Evolutionary conservation across 441 rosid genomes (phyloP), one percentile per base, ranked within the genome.

Genomic region (Brassica balearica): DNA sequence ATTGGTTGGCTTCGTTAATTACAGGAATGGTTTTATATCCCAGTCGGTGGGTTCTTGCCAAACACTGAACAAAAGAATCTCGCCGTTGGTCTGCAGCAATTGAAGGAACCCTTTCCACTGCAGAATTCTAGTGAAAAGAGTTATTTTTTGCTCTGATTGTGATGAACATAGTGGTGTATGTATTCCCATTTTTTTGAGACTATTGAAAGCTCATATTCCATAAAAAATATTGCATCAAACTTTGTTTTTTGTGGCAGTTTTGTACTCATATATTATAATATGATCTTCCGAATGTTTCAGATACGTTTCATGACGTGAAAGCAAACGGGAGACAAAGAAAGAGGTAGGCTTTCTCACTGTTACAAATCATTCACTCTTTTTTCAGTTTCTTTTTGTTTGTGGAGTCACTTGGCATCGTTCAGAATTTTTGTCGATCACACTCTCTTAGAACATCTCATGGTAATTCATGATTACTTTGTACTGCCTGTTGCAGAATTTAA

Each of bases 251-350:
- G 46, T 38, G 11, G 46, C 46, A 38, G 46, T 38, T 38, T 38
- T 38, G 38, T 34, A 34, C 38, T 34, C 38, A 34, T 34, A 34
- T 5, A 34, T 36, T 36, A 36, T 36, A 36, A 17, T 68, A 23
- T 19, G 19, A 19, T 19, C 19, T 61, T 68, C 9, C 19, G 32
- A 17, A 19, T 68, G 60, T 84, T 80, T 80, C 88, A 94, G 98
- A 92, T 86, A 94, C 96, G 27, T 94, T 92, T 81, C 97, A 90
- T 34, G 95, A 89, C 87, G 98, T 94, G 72, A 88, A 82, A 84
- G 90, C 77, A 92, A 86, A 77, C 85, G 84, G 15, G 86, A 85
- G 73, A 69, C 77, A 78, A 89, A 82, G 83, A 92, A 87, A 82
- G 95, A 90, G 97, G 97, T 87, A 81, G 38, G 7, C 11, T 23